A percentile compares a stretch with the other conserved stretches of the same genome.
These are phyloP conservation scores for sweet orange (Citrus sinensis) DNA, from an alignment of 345 rosid species.

Conservation along the genomic window DVS_A1.0 CM039167.1:10194001-10194500, in stretches of 20 bases:
- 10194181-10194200: slow-evolving; percentile 1
- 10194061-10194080: not conserved
- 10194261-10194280: slow-evolving; percentile 19
- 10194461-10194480: no score
- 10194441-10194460: not conserved
- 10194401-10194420: slow-evolving; percentile 10
- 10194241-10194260: not conserved
- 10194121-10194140: not conserved
- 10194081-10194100: not conserved
- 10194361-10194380: slow-evolving; percentile 5
- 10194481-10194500: no score
- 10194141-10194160: not conserved
- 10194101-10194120: not conserved
- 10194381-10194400: not conserved
- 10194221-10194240: not conserved
- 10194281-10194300: not conserved
- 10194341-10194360: no score
- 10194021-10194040: no score
- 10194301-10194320: no score
- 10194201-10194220: not conserved
- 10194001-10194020: no score
- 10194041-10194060: not conserved
- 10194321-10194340: no score
- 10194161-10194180: not conserved
- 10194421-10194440: not conserved